Base-by-base conservation (phyloP, 257 asterid genomes). In the Solanum piurae region DNA sequence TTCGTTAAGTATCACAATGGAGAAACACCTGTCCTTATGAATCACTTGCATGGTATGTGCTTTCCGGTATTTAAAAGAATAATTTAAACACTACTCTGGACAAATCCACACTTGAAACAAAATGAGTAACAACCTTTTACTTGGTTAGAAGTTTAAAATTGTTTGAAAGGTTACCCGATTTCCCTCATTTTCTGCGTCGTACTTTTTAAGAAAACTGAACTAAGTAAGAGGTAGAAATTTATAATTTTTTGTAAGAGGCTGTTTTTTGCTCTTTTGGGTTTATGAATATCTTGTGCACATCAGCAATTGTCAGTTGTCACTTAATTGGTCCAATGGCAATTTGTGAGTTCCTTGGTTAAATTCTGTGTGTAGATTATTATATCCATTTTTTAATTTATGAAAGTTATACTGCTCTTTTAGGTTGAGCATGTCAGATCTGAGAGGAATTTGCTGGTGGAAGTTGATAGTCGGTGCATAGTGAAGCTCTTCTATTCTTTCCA, bases 381-480 rank as follows among this genome's bases (percentile, higher is more conserved):
- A 0, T 49, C 2, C 29, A 18, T 29, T 16, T 44, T 80, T 18
- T 46, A 5, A 3, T 49, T 16, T 49, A 82, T 29, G 42, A 82
- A 27, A 46, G 85, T 29, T 3, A 46, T 82, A 82, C 85, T 82
- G 69, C 69, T 46, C 20, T 87, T 86, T 34, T 89, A 97, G 99
- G 99, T 97, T 88, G 99, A 97, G 95, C 99, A 97, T 90, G 99
- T 97, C 25, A 95, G 98, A 14, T 95, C 99, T 0, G 99, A 97
- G 93, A 95, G 99, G 92, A 95, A 97, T 89, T 92, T 97, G 94
- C 98, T 97, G 29, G 99, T 91, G 90, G 99, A 97, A 94, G 99
- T 97, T 80, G 98, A 95, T 86, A 95, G 99, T 92, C 95, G 98
- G 82, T 97, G 97, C 98, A 97, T 97, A 86, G 99, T 97, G 91